Conservation (phyloP, 768 basidiomycete species). For the Clavulina sp. region DNA sequence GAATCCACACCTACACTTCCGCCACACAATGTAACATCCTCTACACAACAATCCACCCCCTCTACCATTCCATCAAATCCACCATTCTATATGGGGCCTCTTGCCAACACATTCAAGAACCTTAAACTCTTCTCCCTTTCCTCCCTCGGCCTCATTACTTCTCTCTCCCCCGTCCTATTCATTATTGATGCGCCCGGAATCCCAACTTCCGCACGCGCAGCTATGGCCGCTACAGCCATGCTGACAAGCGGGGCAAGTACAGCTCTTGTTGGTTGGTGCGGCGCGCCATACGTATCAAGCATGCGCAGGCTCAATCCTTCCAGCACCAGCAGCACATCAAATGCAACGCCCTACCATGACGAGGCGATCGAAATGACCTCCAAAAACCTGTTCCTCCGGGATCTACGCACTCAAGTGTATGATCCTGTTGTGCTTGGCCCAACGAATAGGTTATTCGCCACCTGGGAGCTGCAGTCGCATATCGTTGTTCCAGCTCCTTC, state of each 20-base stretch:
- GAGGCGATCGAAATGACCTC: conserved; percentile 52
- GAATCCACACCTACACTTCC: background rate
- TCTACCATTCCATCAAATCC: background rate
- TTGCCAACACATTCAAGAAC: conserved; percentile 51
- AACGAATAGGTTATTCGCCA: conserved; percentile 53
- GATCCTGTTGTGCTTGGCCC: conserved; percentile 55
- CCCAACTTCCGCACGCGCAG: conserved; percentile 47
- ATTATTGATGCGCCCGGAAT: conserved; percentile 62
- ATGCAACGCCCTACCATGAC: conserved; percentile 21
- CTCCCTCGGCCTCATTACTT: conserved; percentile 49
- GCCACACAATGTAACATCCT: background rate
- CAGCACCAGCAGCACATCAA: conserved; percentile 5
- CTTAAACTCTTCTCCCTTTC: conserved; percentile 73
- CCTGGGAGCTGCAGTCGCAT: conserved; percentile 52
- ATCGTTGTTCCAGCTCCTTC: conserved; percentile 20
- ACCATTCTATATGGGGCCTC: conserved; percentile 48
- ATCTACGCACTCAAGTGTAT: conserved; percentile 53
- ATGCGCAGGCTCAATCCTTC: conserved; percentile 30
- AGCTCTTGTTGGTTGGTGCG: conserved; percentile 50
- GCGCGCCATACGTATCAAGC: conserved; percentile 52
- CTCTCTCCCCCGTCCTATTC: conserved; percentile 66
- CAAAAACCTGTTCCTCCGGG: conserved; percentile 38
- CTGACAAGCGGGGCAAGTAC: conserved; percentile 60
- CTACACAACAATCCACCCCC: background rate
- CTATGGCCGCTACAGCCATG: conserved; percentile 51